Conservation (phyloP, 768 basidiomycete species). For the Rhodotorula kratochvilovae region DNA sequence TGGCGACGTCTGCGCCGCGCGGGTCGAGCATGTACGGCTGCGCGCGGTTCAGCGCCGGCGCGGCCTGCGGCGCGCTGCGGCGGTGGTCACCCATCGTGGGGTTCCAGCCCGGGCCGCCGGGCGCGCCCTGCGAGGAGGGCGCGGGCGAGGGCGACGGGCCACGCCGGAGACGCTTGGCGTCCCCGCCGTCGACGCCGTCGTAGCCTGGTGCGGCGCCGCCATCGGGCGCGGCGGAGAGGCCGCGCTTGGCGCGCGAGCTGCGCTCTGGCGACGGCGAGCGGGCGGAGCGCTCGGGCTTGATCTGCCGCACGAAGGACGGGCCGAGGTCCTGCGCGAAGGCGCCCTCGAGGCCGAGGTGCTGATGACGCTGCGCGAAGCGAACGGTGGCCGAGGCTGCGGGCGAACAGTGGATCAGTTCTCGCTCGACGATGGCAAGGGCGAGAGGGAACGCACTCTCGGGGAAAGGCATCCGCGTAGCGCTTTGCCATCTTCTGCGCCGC, state of each 20-base stretch:
- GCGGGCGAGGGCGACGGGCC: constrained; percentile 19
- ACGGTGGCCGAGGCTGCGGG: constrained; percentile 79
- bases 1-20: constrained; percentile 39
- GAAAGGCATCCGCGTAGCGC: constrained; percentile 79
- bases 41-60: constrained; percentile 41
- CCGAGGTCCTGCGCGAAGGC: constrained; percentile 87
- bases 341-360: constrained; percentile 73
- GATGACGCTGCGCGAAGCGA: constrained; percentile 52
- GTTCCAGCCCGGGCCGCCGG: constrained; percentile 45
- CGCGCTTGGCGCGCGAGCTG: constrained; percentile 28
- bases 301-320: constrained; percentile 1
- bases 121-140: constrained; percentile 34
- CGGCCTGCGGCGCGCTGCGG: constrained; percentile 27
- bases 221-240: constrained; percentile 29
- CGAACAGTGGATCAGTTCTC: background rate
- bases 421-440: background rate
- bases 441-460: constrained; percentile 61
- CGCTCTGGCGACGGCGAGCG: constrained; percentile 16
- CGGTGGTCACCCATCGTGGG: constrained; percentile 31
- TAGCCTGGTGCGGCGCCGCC: constrained; percentile 24
- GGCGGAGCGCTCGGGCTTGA: constrained; percentile 11
- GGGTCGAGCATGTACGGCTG: constrained; percentile 52
- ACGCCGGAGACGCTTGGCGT: constrained; percentile 10
- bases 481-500: constrained; percentile 83
- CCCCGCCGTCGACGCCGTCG: constrained; percentile 44